Base-by-base conservation (phyloP, 2,329 filamentous ascomycete species). In the Albophoma yamanashiensis region DNA sequence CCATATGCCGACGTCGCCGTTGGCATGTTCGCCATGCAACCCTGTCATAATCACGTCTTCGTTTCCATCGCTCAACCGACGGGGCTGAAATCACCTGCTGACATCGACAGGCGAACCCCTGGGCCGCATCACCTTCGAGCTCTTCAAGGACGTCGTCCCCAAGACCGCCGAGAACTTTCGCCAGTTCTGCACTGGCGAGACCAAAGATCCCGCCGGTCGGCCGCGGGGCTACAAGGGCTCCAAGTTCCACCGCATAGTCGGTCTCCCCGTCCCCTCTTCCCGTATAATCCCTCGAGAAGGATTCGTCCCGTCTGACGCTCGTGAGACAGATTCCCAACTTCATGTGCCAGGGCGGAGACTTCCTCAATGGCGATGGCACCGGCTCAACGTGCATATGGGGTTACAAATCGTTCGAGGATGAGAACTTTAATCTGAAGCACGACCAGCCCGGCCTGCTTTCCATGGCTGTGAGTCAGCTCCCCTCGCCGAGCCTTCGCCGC, bases 281-380 rank as follows among this genome's bases (percentile, higher is more conserved):
- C n/a, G 31, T 20, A 38, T 8, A 38, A 38, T 38, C 36, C n/a
- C 36, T 60, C 34, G 39, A 38, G 42, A 58, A 22, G 59, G 12
- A 38, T 3, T 38, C 20, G n/a, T 11, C 6, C 47, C 56, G 27
- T 52, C 60, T 67, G 45, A 62, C 36, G 25, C 5, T 17, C n/a
- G 20, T 4, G 20, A 2, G 27, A 20, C 20, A 95, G 91, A 96
- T 97, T 73, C 90, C 89, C 76, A 89, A 90, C 69, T 97, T 97
- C 78, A 97, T 97, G 93, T 89, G 94, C 69, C 94, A 99, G 74
- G 93, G 93, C 55, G 94, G 94, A 59, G 94, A 99, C 74, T 97
- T 97, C 73, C 79, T 96, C 63, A 92, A 96, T 68, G 91, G 92
- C 58, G 90, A 97, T 73, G 94, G 94, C 58, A 95, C 91, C 0